phyloP scores from a whole-genome alignment of 805 yeast species.

The Monosporozyma siamensis region DNA sequence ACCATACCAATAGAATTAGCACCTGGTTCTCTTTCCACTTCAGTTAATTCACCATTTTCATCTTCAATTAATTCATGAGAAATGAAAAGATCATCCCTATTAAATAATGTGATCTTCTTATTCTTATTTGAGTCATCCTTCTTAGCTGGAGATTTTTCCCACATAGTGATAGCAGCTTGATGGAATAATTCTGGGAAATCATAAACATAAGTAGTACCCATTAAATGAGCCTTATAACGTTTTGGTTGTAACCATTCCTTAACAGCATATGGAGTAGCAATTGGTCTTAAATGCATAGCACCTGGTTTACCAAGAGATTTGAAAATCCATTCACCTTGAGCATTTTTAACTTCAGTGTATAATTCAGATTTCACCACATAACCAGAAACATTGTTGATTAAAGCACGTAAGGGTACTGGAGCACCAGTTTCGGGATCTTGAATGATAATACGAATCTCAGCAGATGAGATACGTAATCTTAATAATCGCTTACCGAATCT shows the following conservation, averaged over 20 bases:
- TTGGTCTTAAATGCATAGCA: slow-evolving; percentile 92
- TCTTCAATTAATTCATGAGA: slow-evolving; percentile 76
- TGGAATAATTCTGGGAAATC: slow-evolving; percentile 99
- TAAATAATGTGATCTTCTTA: background rate
- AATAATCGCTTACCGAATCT: slow-evolving; percentile 95
- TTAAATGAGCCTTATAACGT: slow-evolving; percentile 94
- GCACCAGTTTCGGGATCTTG: slow-evolving; percentile 79
- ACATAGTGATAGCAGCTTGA: slow-evolving; percentile 76
- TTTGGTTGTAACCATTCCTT: slow-evolving; percentile 98
- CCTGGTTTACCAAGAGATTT: slow-evolving; percentile 93
- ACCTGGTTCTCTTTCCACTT: slow-evolving; percentile 92
- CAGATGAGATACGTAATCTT: slow-evolving; percentile 94
- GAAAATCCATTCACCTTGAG: slow-evolving; percentile 94
- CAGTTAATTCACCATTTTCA: slow-evolving; percentile 70
- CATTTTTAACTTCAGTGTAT: slow-evolving; percentile 87
- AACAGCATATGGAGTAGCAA: slow-evolving; percentile 92
- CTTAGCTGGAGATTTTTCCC: slow-evolving; percentile 48
- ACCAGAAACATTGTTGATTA: slow-evolving; percentile 93
- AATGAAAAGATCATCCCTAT: slow-evolving; percentile 57
- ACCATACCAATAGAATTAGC: slow-evolving; percentile 96
- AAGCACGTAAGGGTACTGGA: slow-evolving; percentile 93
- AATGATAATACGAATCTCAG: slow-evolving; percentile 94
- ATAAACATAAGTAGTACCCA: slow-evolving; percentile 97
- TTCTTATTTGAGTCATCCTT: slow-evolving; percentile 2
- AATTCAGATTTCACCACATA: slow-evolving; percentile 93